phyloP scores from a whole-genome alignment of 2,329 filamentous ascomycete species.

The Colletotrichum horii region DNA sequence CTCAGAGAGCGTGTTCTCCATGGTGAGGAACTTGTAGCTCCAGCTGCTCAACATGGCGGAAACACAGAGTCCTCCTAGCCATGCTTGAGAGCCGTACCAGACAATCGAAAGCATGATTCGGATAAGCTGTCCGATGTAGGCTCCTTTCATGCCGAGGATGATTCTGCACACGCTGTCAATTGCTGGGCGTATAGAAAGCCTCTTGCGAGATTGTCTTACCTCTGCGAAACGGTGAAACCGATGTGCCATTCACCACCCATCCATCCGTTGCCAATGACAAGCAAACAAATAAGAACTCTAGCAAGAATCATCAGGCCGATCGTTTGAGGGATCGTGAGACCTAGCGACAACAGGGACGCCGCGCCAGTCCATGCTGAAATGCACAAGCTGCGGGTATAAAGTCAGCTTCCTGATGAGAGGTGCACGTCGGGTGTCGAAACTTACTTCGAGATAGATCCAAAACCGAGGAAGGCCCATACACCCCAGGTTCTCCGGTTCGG shows the following conservation, averaged over 20 bases:
- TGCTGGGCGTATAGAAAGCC: no score
- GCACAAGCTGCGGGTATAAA: neutral
- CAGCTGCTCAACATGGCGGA: conserved; percentile 48
- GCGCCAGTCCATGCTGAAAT: conserved; percentile 24
- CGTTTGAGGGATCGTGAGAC: conserved; percentile 23
- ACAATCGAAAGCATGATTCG: conserved; percentile 44
- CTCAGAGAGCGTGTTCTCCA: conserved; percentile 49
- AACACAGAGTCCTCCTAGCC: conserved; percentile 25
- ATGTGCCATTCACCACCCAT: conserved; percentile 33
- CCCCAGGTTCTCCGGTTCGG: conserved; percentile 51
- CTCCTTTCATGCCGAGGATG: conserved; percentile 40
- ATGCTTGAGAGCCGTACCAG: conserved; percentile 42
- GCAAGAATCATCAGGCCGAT: conserved; percentile 26
- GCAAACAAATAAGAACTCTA: conserved; percentile 18
- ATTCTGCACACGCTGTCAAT: neutral
- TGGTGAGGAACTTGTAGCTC: conserved; percentile 48
- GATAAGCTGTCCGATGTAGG: conserved; percentile 42
- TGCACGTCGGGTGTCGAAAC: neutral
- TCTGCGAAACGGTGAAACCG: conserved; percentile 41
- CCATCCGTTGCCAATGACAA: conserved; percentile 29
- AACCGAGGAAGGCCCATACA: conserved; percentile 23
- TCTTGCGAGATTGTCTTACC: conserved; percentile 28
- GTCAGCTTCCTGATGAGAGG: neutral
- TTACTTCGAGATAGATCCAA: conserved; percentile 25
- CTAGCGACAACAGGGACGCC: conserved; percentile 20